Evolutionary conservation across 2,329 filamentous ascomycete species (phyloP), one percentile per base, ranked within the genome.

Genomic region (Tolypocladium paradoxum): DNA sequence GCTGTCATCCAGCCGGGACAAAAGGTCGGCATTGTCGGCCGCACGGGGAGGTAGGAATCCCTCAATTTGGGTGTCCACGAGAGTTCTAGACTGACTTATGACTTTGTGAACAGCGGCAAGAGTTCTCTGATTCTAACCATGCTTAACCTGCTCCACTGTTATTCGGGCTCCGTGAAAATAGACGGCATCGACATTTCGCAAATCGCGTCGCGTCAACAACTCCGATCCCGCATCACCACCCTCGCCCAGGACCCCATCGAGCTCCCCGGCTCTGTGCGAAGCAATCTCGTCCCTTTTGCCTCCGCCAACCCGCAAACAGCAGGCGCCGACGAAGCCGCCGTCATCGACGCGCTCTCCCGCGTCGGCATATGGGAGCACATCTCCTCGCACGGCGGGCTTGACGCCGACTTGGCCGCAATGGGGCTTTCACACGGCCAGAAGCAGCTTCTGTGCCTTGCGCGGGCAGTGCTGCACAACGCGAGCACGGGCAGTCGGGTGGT

Each of bases 201-300:
- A 0, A 54, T 69, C 0, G n/a, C n/a, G n/a, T 43, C 58, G 0
- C 60, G 58, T 8, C 54, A 60, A 14, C 0, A 60, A 1, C 35
- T 68, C 8, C 60, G 66, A 2, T 60, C 60, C 2, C 62, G 59
- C n/a, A 65, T 70, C 20, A 58, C 67, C 7, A 61, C 62, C 0
- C 54, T 68, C 0, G 53, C 67, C 0, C 68, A 70, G 40, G 67
- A 69, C 14, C 55, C 61, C 1, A 48, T 60, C 4, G 51, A 54
- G n/a, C 53, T 60, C 1, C 53, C 53, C 6, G 57, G 58, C 6
- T 56, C 54, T 3, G 22, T 60, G 4, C 57, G 57, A n/a, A n/a
- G n/a, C n/a, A n/a, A n/a, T n/a, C n/a, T n/a, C n/a, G n/a, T n/a
- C n/a, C n/a, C n/a, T n/a, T n/a, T n/a, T n/a, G n/a, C n/a, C n/a